These are phyloP conservation scores for Chaetoceros tenuissimus DNA, from an alignment of 108 stramenopile species.

Conservation along the genomic window DNA sequence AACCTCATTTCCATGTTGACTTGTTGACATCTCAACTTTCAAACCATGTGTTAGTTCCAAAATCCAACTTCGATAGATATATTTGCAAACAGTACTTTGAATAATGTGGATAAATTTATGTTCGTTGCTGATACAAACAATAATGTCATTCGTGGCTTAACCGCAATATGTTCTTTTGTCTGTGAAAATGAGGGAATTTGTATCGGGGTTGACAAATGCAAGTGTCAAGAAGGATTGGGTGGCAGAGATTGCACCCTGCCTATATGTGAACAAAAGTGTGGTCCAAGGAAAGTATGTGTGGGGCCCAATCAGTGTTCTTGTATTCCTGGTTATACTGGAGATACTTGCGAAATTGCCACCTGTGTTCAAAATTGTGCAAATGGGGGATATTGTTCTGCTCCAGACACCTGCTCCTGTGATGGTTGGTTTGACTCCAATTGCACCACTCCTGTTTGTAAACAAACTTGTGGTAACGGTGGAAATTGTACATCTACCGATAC, in stretches of 20 bases:
- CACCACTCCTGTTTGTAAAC: conserved; percentile 78
- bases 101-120: conserved; percentile 20
- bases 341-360: conserved; percentile 38
- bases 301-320: conserved; percentile 69
- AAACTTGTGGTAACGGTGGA: conserved; percentile 88
- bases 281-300: conserved; percentile 54
- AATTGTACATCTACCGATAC: conserved; percentile 72
- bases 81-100: conserved; percentile 26
- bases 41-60: conserved; percentile 19
- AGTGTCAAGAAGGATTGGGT: conserved; percentile 55
- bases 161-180: conserved; percentile 52
- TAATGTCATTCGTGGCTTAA: conserved; percentile 59
- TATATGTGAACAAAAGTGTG: conserved; percentile 34
- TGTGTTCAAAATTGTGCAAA: conserved; percentile 71
- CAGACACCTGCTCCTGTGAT: conserved; percentile 70
- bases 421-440: conserved; percentile 90
- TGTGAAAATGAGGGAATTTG: conserved; percentile 83
- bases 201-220: conserved; percentile 51
- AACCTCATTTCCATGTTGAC: no score
- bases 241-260: conserved; percentile 60
- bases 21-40: not conserved
- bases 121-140: conserved; percentile 73
- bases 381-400: conserved; percentile 64
- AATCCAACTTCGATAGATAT: conserved; percentile 50
- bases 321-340: conserved; percentile 66